Base-by-base conservation (phyloP, 306 rosid species). In the Hippophae tibetana region DNA sequence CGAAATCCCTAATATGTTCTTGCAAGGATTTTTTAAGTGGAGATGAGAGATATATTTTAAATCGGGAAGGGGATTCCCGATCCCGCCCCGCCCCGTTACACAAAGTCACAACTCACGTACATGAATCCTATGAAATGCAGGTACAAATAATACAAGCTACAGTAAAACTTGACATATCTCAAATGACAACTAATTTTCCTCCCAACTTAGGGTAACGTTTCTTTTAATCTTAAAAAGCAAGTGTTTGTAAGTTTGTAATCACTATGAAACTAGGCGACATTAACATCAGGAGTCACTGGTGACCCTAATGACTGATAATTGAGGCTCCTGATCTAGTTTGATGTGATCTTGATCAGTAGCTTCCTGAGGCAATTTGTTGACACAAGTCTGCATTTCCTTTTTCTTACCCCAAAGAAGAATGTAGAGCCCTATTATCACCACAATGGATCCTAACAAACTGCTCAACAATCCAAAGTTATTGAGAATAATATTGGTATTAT, bases 401-500 rank as follows among this genome's bases (percentile, higher is more conserved):
- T 69, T 87, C 82, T 90, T 90, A n/a, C 94, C 97, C 94, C 97
- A 87, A 0, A 90, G 85, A 38, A 90, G 89, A 66, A 81, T 77
- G 82, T 90, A 87, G 57, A 87, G 52, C 72, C 97, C 97, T 5
- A 83, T 59, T 63, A 82, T 84, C 66, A 84, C 95, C 65, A 82
- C 48, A n/a, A 82, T 58, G 11, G 95, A 87, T 40, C 97, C 97
- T 73, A 87, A 12, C 71, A 87, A 63, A 64, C 94, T 90, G 68
- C 18, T 41, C 64, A 43, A 10, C 47, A 54, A 8, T 23, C 55
- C 26, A 60, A 31, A 31, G 38, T 31, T 31, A 31, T 31, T 31
- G 38, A 31, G 38, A 31, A 31, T 31, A 31, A 31, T 31, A 31
- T 4, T 31, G 38, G 38, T 31, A 31, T 31, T 4, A 31, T 2